phyloP scores from a whole-genome alignment of 495 filamentous ascomycete genomes.

The Bacidia gigantensis region DNA sequence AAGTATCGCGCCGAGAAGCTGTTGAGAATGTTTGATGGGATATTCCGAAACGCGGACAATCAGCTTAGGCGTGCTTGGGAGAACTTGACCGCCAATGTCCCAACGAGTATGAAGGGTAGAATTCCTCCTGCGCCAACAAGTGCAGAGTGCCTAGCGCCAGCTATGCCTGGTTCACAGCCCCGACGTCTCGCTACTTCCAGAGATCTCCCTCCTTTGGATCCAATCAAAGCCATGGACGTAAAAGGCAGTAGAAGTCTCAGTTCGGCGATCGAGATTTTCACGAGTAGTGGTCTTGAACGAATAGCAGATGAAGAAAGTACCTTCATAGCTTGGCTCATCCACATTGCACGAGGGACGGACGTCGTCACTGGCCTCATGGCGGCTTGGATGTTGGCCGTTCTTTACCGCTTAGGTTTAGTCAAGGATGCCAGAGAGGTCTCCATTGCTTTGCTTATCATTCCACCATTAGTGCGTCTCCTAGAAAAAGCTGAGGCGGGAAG shows the following conservation, averaged over 20 bases:
- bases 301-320: constrained; percentile 60
- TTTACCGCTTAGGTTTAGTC: constrained; percentile 56
- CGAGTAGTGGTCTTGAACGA: constrained; percentile 16
- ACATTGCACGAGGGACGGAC: constrained; percentile 46
- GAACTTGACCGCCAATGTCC: not conserved
- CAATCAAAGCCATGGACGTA: constrained; percentile 27
- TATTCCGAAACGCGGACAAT: not conserved
- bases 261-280: constrained; percentile 22
- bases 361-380: constrained; percentile 62
- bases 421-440: constrained; percentile 46
- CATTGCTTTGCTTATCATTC: constrained; percentile 55
- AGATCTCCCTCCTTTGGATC: constrained; percentile 47
- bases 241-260: constrained; percentile 21
- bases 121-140: not conserved
- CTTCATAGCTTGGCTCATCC: constrained; percentile 71
- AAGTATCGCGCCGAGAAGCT: constrained; percentile 44
- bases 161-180: constrained; percentile 18
- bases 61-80: not conserved
- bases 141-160: constrained; percentile 32
- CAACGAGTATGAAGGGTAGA: not conserved
- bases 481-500: constrained; percentile 38
- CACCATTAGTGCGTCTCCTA: constrained; percentile 57
- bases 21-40: not conserved
- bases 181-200: constrained; percentile 1
- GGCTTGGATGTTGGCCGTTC: constrained; percentile 60